Percentiles rank a stretch among this genome's conserved stretches.
Conservation (phyloP, 208 protist species). For the Wallacemonas sp. region DNA sequence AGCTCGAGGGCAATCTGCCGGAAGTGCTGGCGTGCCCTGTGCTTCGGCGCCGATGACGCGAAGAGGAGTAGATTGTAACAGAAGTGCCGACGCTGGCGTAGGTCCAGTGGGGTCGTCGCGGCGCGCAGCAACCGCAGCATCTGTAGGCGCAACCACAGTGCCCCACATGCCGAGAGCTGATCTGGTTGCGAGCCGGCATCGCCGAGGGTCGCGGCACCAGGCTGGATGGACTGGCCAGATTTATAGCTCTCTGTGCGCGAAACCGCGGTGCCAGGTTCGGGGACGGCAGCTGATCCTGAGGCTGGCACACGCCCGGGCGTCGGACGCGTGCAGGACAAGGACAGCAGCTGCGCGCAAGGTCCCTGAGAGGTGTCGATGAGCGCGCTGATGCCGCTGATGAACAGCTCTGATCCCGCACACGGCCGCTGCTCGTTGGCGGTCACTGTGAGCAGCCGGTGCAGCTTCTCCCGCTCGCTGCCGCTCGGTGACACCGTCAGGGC, state of each 20-base stretch:
- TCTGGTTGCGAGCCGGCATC: too few relatives aligned
- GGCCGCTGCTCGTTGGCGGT: neutral
- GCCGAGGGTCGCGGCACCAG: too few relatives aligned
- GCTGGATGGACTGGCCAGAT: too few relatives aligned
- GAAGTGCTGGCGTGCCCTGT: constrained; percentile 25
- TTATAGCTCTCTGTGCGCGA: neutral
- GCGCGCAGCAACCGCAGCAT: constrained; percentile 32
- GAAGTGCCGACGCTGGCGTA: constrained; percentile 15
- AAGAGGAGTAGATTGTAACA: constrained; percentile 11
- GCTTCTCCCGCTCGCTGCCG: neutral
- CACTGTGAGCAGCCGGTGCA: neutral
- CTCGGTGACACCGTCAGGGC: neutral
- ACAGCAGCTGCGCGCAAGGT: constrained; percentile 44
- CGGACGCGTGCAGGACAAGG: constrained; percentile 20
- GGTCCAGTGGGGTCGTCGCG: constrained; percentile 30
- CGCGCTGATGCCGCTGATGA: constrained; percentile 25
- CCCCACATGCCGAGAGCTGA: constrained; percentile 13
- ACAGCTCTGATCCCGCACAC: constrained; percentile 9
- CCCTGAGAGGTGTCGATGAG: constrained; percentile 46
- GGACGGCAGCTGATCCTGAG: too few relatives aligned
- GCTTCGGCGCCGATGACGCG: constrained; percentile 9
- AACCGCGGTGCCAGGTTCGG: neutral
- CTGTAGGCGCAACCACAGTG: constrained; percentile 43
- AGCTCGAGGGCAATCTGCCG: constrained; percentile 20
- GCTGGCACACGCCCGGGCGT: neutral